Evolutionary conservation across 176 grass and related monocot species (phyloP), one percentile per base, ranked within the genome.

Genomic region (Oryza meridionalis): DNA sequence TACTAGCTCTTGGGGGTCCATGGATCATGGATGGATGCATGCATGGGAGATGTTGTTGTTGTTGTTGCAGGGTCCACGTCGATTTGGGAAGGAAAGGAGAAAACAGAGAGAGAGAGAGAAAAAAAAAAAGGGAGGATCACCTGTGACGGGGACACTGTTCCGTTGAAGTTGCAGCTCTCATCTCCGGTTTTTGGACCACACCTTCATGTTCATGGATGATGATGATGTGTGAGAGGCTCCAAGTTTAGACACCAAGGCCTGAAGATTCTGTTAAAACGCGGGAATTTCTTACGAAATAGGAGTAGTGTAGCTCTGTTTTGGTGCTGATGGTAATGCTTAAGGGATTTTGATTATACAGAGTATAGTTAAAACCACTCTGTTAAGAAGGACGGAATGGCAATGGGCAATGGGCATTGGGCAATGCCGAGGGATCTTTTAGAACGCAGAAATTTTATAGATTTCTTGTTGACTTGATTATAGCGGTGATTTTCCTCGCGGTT

Each of bases 101-200:
- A 21, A 58, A 58, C 15, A 2, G 0, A 31, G 29, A 31, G 29
- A 31, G 29, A 15, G 17, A 78, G 64, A 78, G 17, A 78, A 49
- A 78, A 71, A 33, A 33, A 3, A 33, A 33, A 5, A 15, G 11
- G 9, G 25, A 16, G 33, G 46, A 19, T 37, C 72, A 81, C 72
- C 65, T 87, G 85, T 70, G 78, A 87, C 33, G 46, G 21, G 9
- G 71, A 81, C 78, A 43, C 63, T 55, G 71, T 53, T 68, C 22
- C 21, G 21, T 15, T 32, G 1, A 16, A 55, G 21, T 15, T 32
- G 1, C 51, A 55, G 51, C 53, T 17, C 3, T 24, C 13, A 31
- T 58, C 53, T 26, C 45, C 29, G 29, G 29, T 31, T 31, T 79
- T 82, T 73, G 69, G 70, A 82, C 70, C 81, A 80, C 44, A 42